Conservation (phyloP, 2,329 filamentous ascomycete species). For the Sporothrix brunneoviolacea region DNA sequence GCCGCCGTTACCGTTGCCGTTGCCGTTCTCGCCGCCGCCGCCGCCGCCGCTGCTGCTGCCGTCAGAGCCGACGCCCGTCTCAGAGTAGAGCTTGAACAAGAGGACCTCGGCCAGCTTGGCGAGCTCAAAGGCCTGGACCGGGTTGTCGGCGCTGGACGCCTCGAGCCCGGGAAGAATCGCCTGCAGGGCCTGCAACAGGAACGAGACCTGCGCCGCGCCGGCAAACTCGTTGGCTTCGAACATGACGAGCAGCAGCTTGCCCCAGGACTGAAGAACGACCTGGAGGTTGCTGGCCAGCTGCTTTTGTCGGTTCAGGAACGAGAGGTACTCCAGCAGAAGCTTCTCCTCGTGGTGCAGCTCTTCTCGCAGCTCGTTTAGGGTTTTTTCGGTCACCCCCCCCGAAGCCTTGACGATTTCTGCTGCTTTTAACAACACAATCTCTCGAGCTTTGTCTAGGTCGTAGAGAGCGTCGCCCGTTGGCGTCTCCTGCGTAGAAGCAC, state of each 20-base stretch:
- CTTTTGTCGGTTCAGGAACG: constrained; percentile 56
- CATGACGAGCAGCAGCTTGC: constrained; percentile 75
- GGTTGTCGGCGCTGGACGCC: constrained; percentile 60
- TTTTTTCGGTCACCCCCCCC: neutral
- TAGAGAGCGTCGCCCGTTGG: constrained; percentile 50
- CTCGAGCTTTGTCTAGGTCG: constrained; percentile 62
- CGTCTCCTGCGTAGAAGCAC: constrained; percentile 55
- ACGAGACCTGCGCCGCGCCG: constrained; percentile 61
- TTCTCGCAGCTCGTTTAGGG: constrained; percentile 35
- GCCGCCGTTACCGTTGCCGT: constrained; percentile 18
- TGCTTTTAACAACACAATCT: constrained; percentile 65
- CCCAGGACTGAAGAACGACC: constrained; percentile 73
- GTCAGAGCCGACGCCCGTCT: constrained; percentile 21
- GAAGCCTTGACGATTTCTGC: constrained; percentile 46
- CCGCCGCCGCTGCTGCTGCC: neutral
- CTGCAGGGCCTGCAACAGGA: constrained; percentile 81
- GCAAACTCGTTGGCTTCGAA: constrained; percentile 77
- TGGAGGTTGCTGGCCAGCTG: constrained; percentile 53
- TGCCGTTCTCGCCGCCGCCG: neutral
- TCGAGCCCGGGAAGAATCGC: constrained; percentile 85
- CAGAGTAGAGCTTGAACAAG: constrained; percentile 63
- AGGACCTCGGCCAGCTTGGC: constrained; percentile 69
- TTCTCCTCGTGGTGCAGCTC: constrained; percentile 52
- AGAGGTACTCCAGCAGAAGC: constrained; percentile 53
- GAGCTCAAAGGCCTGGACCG: constrained; percentile 66